Percentiles rank a stretch among this genome's conserved stretches.
These are phyloP conservation scores for Hymenoscyphus fraxineus DNA, from an alignment of 2,329 filamentous ascomycete genomes.

Conservation along the genomic window DNA sequence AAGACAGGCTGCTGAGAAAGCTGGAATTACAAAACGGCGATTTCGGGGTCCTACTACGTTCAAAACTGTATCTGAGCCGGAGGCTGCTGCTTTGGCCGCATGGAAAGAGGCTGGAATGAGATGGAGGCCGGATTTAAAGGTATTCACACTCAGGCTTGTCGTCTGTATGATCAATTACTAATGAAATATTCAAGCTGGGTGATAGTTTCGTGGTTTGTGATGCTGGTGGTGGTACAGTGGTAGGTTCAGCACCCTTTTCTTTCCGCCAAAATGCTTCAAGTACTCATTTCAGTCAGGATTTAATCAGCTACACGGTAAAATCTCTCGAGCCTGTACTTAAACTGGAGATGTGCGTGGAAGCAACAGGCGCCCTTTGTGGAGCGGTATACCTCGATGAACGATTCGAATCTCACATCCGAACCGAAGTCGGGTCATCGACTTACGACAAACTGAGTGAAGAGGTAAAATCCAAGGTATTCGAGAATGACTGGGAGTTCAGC, in stretches of 20 bases:
- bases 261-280: too few relatives aligned
- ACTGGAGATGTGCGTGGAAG: conserved; percentile 8
- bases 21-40: conserved; percentile 18
- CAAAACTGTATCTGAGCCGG: conserved; percentile 9
- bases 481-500: conserved; percentile 12
- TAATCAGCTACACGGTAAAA: conserved; percentile 13
- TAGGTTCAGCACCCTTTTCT: too few relatives aligned
- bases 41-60: conserved; percentile 3
- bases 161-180: background rate
- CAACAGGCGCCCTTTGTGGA: conserved; percentile 13
- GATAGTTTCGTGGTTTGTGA: conserved; percentile 63
- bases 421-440: background rate
- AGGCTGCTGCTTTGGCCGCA: conserved; percentile 12
- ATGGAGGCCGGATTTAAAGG: conserved; percentile 6
- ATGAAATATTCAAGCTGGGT: background rate
- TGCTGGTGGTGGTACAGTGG: conserved; percentile 45
- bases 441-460: conserved; percentile 6
- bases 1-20: conserved; percentile 46
- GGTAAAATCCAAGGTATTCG: conserved; percentile 6
- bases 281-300: background rate
- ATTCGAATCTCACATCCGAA: conserved; percentile 7
- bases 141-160: background rate
- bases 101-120: conserved; percentile 6
- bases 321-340: conserved; percentile 8
- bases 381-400: conserved; percentile 10